Evolutionary conservation across 2,329 filamentous ascomycete species (phyloP), one percentile per base, ranked within the genome.

Genomic region (Lasiodiplodia theobromae): DNA sequence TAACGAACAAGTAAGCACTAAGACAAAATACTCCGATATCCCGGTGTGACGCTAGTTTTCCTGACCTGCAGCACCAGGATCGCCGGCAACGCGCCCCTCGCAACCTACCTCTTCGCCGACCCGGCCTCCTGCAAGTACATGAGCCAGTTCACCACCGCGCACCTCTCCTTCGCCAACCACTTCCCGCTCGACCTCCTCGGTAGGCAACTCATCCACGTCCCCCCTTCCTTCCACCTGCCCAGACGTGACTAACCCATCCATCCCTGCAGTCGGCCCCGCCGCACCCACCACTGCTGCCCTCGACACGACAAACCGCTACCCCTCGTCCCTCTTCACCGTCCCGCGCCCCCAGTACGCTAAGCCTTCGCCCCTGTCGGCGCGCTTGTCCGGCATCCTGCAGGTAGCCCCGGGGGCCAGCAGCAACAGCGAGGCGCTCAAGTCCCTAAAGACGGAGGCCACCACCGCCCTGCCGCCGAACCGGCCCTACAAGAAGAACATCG

Each of bases 121-220:
- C 79, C 83, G 0, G 70, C 79, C 1, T 78, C 84, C 2, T 86
- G 83, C 18, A 90, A 90, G 74, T 91, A 90, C 70, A 79, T 90
- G 4, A 80, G 82, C 8, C 86, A 90, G 71, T 88, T 86, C 74
- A 77, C 89, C 44, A 73, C 80, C 10, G 80, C 86, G 2, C 78
- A 84, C 14, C 74, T 83, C 0, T 84, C 85, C 0, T 86, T 85
- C 73, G 78, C 87, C 67, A 90, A 90, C 74, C 84, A 88, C 65
- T 82, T 90, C 7, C 88, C 88, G 0, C 70, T 78, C 2, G 81
- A 86, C 77, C 90, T 2, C 82, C 90, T 4, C 72, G 83, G 74
- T 67, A 51, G 34, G 75, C 75, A 66, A 76, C 75, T 4, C 14
- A 69, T 72, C 1, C 73, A 73, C 66, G 64, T 2, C 69, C 58